Evolutionary conservation across 2,329 filamentous ascomycete species (phyloP), one percentile per base, ranked within the genome.

Genomic region (Fusarium sp.): DNA sequence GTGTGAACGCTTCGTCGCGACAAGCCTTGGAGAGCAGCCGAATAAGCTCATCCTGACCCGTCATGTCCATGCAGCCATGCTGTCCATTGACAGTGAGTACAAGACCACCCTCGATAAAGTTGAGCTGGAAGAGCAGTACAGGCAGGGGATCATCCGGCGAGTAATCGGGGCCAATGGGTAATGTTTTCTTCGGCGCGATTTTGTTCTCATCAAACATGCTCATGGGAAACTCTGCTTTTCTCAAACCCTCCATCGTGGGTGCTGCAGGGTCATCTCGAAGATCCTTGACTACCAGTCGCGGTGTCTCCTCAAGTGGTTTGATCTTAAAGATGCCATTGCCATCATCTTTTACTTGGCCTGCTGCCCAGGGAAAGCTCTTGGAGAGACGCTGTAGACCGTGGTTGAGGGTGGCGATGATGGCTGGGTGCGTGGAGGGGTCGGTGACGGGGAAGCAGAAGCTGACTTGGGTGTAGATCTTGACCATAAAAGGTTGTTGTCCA

Each of bases 31-130:
- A 81, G 10, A 90, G 78, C 4, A 87, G 81, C 5, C 77, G 64
- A 20, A 88, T 85, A 20, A 87, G 68, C 27, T 83, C 80, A 5
- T 79, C 84, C 68, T 86, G 83, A 4, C 86, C 87, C 2, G 80
- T 81, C 78, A 86, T 85, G 60, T 90, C 88, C 81, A 88, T 85
- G 1, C 80, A 76, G 10, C 81, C 81, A 69, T 90, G 88, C 29
- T 87, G 83, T 12, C 80, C 82, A 33, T 81, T 81, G 29, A 88
- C 79, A 5, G 84, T 86, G 13, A 90, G 79, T 3, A 90, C 66
- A 0, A 90, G 71, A 0, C 87, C 87, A 7, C 83, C 86, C 3
- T 70, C 57, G 41, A 89, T 83, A 58, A 87, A 84, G 52, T 82
- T 88, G 4, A 81, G 81, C 69, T 88, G 87, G 4, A 87, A 65